Base-by-base conservation (phyloP, 2,329 filamentous ascomycete species). In the Orbilia javanica region DNA sequence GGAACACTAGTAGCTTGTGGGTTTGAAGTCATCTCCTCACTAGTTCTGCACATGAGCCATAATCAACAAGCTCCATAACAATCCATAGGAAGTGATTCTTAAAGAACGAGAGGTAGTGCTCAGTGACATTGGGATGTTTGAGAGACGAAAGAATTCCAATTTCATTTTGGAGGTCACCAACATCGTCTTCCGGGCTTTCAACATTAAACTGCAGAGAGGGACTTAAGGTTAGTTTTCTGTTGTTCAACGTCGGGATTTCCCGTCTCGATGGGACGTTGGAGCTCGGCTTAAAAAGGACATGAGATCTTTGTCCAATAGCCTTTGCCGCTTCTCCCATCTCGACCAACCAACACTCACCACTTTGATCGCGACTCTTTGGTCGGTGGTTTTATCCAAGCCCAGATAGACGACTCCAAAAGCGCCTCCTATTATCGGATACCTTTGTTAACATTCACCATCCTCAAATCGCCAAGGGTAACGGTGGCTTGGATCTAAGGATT, bases 61-160 rank as follows among this genome's bases (percentile, higher is more conserved):
- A 65, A 25, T 66, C 69, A 27, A 64, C 60, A 4, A 53, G 63
- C 15, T 73, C 69, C 69, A 73, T 73, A 13, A 73, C 69, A n/a
- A 73, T 73, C 69, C 69, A 73, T 4, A 73, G 27, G 18, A 46
- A 57, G 18, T 65, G 48, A n/a, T 39, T 36, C 25, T 66, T 73
- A 48, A 73, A 73, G 48, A 73, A 73, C 8, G 72, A 68, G 15
- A 69, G 63, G 27, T 76, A 76, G 15, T 76, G 64, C 44, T 76
- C 72, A 2, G 64, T 76, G 48, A 76, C 64, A 57, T 68, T 64
- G 1, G 53, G 64, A 50, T 76, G 53, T 4, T 52, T 29, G 29
- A 64, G 65, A 29, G 52, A 53, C 3, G 60, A 36, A 11, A 74
- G 52, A 25, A 67, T 68, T 10, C 52, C 70, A 25, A 75, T 68